Evolutionary conservation across 495 filamentous ascomycete genomes (phyloP).

Genomic region (Penicillium arizonense): DNA sequence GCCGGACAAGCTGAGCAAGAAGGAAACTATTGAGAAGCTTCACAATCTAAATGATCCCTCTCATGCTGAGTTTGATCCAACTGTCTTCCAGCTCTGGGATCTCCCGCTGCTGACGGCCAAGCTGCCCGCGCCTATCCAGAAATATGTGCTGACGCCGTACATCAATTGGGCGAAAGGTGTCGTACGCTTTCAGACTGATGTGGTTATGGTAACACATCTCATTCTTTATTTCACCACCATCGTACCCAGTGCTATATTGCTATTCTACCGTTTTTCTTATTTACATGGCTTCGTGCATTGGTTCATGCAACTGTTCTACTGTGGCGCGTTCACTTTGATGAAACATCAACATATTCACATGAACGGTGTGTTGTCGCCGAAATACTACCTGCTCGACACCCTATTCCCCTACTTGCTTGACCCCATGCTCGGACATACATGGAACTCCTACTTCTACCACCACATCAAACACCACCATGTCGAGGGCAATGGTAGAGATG

Average conservation of each 20-base stretch:
- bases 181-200: constrained; percentile 62
- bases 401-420: constrained; percentile 71
- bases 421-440: constrained; percentile 78
- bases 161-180: constrained; percentile 49
- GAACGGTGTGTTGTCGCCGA: constrained; percentile 59
- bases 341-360: constrained; percentile 82
- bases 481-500: constrained; percentile 74
- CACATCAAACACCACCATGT: constrained; percentile 85
- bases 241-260: constrained; percentile 61
- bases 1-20: constrained; percentile 14
- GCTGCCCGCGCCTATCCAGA: constrained; percentile 37
- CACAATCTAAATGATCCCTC: constrained; percentile 52
- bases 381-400: constrained; percentile 52
- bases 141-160: constrained; percentile 56
- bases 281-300: constrained; percentile 63
- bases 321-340: constrained; percentile 74
- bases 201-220: constrained; percentile 76
- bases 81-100: constrained; percentile 54
- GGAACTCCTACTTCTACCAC: constrained; percentile 82
- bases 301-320: constrained; percentile 59
- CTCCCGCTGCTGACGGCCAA: constrained; percentile 31
- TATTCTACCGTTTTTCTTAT: constrained; percentile 65
- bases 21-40: constrained; percentile 40
- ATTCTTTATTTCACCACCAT: constrained; percentile 67
- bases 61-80: constrained; percentile 48